Percentiles rank a stretch among this genome's conserved stretches.
phyloP scores from a whole-genome alignment of 371 early-diverging fungal species.

The Gilbertella persicaria region DNA sequence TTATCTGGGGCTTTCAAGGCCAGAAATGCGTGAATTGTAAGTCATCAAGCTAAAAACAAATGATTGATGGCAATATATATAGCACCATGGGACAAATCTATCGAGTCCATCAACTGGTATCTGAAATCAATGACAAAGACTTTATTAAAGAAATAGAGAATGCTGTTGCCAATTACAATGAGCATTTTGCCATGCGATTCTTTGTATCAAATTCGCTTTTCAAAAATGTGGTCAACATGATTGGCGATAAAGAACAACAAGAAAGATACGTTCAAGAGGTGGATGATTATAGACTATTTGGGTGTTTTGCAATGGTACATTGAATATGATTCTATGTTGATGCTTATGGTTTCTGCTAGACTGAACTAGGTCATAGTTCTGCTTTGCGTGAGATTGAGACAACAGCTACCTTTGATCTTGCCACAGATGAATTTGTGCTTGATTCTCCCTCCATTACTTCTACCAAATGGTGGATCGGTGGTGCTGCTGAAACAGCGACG shows the following conservation, averaged over 20 bases:
- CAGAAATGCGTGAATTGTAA: conserved; percentile 63
- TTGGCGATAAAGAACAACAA: conserved; percentile 61
- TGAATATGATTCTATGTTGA: neutral
- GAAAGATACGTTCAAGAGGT: conserved; percentile 54
- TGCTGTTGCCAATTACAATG: conserved; percentile 51
- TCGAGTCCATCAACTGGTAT: conserved; percentile 32
- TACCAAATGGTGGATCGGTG: conserved; percentile 96
- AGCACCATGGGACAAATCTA: conserved; percentile 63
- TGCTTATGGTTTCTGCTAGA: conserved; percentile 35
- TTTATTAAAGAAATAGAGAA: conserved; percentile 16
- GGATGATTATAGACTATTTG: conserved; percentile 55
- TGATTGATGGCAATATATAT: neutral
- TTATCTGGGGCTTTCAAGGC: conserved; percentile 55
- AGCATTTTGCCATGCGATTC: conserved; percentile 62
- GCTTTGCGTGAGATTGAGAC: conserved; percentile 89
- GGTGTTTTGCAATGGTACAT: conserved; percentile 72
- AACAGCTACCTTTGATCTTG: conserved; percentile 78
- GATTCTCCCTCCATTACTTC: conserved; percentile 84
- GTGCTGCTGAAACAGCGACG: conserved; percentile 79
- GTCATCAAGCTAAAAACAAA: conserved; percentile 7
- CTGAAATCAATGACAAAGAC: conserved; percentile 15
- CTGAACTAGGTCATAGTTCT: conserved; percentile 77
- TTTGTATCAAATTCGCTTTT: conserved; percentile 63
- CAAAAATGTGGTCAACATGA: conserved; percentile 54
- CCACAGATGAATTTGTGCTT: conserved; percentile 78